phyloP scores from a whole-genome alignment of 352 stramenopile species.

The Albugo candida region DNA sequence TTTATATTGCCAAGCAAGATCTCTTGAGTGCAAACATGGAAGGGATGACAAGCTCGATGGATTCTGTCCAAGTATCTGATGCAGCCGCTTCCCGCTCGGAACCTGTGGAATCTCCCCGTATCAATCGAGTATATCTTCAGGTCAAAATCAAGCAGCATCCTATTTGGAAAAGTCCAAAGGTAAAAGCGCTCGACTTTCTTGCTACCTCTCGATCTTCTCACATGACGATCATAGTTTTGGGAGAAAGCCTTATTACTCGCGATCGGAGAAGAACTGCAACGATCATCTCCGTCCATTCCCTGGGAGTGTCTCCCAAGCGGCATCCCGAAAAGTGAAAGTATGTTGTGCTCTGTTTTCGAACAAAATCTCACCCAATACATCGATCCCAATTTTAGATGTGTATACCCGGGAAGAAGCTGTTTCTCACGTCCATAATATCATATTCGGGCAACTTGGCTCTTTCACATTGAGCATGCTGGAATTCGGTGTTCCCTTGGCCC shows the following conservation, averaged over 20 bases:
- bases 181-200: conserved; percentile 7
- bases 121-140: conserved; percentile 50
- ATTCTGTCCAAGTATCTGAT: too few species aligned
- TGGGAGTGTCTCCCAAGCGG: conserved; percentile 63
- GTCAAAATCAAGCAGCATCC: conserved; percentile 66
- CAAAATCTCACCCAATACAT: not conserved
- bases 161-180: conserved; percentile 67
- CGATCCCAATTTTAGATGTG: conserved; percentile 12
- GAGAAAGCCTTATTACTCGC: conserved; percentile 67
- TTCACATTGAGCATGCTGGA: conserved; percentile 80
- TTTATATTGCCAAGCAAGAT: conserved; percentile 28
- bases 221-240: conserved; percentile 34
- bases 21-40: conserved; percentile 6
- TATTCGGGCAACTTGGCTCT: conserved; percentile 68
- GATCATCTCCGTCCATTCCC: conserved; percentile 41
- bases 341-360: not conserved
- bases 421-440: conserved; percentile 70
- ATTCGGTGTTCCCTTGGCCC: conserved; percentile 52
- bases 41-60: too few species aligned
- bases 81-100: not conserved
- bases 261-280: conserved; percentile 66
- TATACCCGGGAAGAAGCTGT: conserved; percentile 64
- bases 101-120: conserved; percentile 4
- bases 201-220: not conserved
- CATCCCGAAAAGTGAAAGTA: conserved; percentile 25